Conservation (phyloP, 192 early-diverging fungal genomes). For the Rhizophagus sp. region DNA sequence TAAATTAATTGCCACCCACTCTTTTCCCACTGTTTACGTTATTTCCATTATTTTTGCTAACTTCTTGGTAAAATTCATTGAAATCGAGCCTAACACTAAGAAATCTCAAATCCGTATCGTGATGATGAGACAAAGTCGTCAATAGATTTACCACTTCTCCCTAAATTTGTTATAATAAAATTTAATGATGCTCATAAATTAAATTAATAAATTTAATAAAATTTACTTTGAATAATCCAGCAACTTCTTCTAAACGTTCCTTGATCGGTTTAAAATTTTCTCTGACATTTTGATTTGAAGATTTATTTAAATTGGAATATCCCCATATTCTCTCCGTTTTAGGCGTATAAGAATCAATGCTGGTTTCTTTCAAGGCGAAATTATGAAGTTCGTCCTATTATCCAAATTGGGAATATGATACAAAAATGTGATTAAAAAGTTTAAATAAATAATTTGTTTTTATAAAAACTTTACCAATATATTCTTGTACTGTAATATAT, state of each 20-base stretch:
- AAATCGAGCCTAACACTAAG: slow-evolving; percentile 81
- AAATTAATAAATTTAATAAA: not conserved
- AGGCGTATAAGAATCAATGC: not conserved
- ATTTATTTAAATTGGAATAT: not conserved
- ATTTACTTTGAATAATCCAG: slow-evolving; percentile 40
- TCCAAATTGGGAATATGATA: slow-evolving; percentile 1
- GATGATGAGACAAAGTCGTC: slow-evolving; percentile 58
- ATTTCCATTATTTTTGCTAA: not conserved
- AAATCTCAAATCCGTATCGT: slow-evolving; percentile 71
- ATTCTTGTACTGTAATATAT: slow-evolving; percentile 64
- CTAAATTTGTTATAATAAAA: slow-evolving; percentile 41
- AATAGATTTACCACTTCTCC: slow-evolving; percentile 55
- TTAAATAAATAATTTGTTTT: not conserved
- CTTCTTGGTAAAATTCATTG: slow-evolving; percentile 63
- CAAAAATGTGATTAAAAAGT: not conserved
- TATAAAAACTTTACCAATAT: slow-evolving; percentile 36
- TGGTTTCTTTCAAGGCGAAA: slow-evolving; percentile 45
- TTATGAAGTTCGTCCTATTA: slow-evolving; percentile 50
- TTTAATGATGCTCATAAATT: not conserved
- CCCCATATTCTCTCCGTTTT: not conserved
- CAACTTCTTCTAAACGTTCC: slow-evolving; percentile 19
- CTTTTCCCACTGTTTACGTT: not conserved
- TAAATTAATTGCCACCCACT: not conserved
- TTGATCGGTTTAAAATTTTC: slow-evolving; percentile 32
- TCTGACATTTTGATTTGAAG: not conserved